phyloP scores from a whole-genome alignment of 768 basidiomycete species.

The Pleurotus cornucopiae region DNA sequence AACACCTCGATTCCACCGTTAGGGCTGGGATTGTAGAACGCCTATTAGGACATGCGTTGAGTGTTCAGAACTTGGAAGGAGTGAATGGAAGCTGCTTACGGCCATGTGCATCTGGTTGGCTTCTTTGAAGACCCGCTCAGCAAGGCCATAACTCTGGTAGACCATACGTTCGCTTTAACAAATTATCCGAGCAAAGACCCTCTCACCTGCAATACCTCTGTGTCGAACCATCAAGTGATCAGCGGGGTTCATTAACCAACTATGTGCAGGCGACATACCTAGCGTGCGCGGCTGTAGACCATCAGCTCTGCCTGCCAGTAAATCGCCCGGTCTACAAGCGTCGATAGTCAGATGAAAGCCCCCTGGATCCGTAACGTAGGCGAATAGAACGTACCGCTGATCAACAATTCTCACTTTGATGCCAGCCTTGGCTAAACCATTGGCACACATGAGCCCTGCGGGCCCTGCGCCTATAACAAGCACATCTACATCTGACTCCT shows the following conservation, averaged over 20 bases:
- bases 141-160: constrained; percentile 71
- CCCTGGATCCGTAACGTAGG: background rate
- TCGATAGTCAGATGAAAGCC: background rate
- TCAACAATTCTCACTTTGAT: constrained; percentile 60
- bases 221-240: constrained; percentile 23
- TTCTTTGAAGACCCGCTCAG: constrained; percentile 55
- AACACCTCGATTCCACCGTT: constrained; percentile 60
- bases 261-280: background rate
- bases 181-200: no score
- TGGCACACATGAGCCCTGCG: constrained; percentile 65
- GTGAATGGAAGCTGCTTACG: constrained; percentile 34
- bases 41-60: constrained; percentile 30
- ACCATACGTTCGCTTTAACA: background rate
- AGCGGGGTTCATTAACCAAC: no score
- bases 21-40: constrained; percentile 68
- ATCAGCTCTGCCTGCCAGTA: constrained; percentile 55
- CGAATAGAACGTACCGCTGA: constrained; percentile 34
- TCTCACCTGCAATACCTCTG: constrained; percentile 47
- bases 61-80: background rate
- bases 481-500: constrained; percentile 48
- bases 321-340: constrained; percentile 36
- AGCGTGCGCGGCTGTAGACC: constrained; percentile 54
- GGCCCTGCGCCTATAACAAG: constrained; percentile 61
- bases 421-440: constrained; percentile 54
- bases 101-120: constrained; percentile 69